Base-by-base conservation (phyloP, 805 yeast species). In the Starmerella potacharoeniae region DNA sequence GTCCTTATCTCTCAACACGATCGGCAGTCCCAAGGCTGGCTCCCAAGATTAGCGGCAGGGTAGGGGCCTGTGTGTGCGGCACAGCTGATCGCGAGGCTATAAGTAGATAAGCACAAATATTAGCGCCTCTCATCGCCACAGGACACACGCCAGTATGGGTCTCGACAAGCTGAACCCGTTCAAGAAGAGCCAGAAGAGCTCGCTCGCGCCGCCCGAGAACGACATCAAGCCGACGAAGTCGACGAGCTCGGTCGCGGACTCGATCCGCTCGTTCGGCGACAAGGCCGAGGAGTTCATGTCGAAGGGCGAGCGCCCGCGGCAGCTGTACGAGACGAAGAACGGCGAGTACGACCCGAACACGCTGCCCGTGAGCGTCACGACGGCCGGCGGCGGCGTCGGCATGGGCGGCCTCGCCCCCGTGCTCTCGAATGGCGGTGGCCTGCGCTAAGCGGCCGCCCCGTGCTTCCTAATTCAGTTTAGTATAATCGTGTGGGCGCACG, bases 121-220 rank as follows among this genome's bases (percentile, higher is more conserved):
- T 22, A 22, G 22, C 22, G 22, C 22, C 22, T 22, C 22, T 22
- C 22, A 22, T 22, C 22, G 22, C 22, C 22, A 22, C 22, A 22
- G 22, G 22, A 22, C 17, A 44, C 6, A 7, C 22, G 13, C 46
- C 9, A 28, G 5, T 10, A 60, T 59, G 63, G 57, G 57, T 6
- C 52, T 60, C 11, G 57, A 49, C 2, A 60, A 60, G 48, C 54
- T 60, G 28, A 60, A 60, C 39, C 61, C 61, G 34, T 60, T 60
- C 58, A 60, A 60, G 54, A 55, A 55, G 54, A 33, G 41, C 49
- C 11, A 48, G 54, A 40, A 53, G 52, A 28, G 10, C 14, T 39
- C 44, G 35, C 16, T n/a, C 33, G 22, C 8, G 7, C 37, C 40
- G 14, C 34, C 54, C 11, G 49, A 54, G 16, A 46, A 54, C 43